Evolutionary conservation across 257 asterid species (phyloP).

Genomic region (Cinchona pubescens): DNA sequence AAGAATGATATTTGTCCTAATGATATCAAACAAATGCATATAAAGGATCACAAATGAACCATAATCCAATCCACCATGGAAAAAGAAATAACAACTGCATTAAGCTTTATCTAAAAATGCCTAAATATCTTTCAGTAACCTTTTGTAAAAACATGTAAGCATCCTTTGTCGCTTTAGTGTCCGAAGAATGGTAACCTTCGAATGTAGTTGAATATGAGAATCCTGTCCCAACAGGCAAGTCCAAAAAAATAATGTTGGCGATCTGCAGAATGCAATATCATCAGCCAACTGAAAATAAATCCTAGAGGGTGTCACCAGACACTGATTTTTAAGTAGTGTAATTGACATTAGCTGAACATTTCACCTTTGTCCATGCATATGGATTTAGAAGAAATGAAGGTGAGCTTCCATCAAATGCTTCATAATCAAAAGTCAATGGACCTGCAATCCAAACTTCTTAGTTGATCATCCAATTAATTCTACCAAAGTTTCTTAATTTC

Average conservation of each 20-base stretch:
- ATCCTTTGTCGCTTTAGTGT: conserved; percentile 10
- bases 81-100: no score
- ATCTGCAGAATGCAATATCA: not conserved
- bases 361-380: conserved; percentile 46
- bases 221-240: conserved; percentile 28
- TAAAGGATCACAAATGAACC: no score
- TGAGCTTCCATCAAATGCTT: conserved; percentile 18
- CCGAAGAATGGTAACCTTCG: conserved; percentile 11
- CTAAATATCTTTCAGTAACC: conserved; percentile 7
- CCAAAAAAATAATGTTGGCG: conserved; percentile 29
- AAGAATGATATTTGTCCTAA: no score
- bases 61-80: no score
- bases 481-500: no score
- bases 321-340: no score
- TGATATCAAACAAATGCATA: no score
- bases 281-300: no score
- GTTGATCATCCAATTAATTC: not conserved
- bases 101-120: no score
- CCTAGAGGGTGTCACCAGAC: no score
- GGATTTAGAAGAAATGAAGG: conserved; percentile 31
- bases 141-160: conserved; percentile 16
- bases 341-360: not conserved
- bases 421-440: conserved; percentile 26
- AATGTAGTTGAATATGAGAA: conserved; percentile 31
- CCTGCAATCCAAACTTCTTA: conserved; percentile 15